Percentiles rank a stretch among this genome's conserved stretches.
Evolutionary conservation across 2,329 filamentous ascomycete genomes (phyloP).

Genomic region (Aspergillus ustus): DNA sequence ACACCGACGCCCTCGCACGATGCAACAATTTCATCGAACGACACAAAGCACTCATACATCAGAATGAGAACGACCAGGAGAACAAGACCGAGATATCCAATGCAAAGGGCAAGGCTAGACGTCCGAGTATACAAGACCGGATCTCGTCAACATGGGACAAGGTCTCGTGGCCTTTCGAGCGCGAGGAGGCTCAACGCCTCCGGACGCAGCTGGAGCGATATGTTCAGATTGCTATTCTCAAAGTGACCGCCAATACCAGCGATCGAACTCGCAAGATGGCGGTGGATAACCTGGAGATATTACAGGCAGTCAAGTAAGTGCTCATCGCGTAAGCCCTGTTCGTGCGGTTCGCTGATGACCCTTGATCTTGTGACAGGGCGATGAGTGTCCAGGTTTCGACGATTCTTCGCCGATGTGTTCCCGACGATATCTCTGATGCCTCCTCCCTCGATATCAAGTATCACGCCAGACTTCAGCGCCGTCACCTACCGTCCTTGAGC

Average conservation of each 20-base stretch:
- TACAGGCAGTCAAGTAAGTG: slow-evolving; percentile 18
- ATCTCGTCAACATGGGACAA: slow-evolving; percentile 12
- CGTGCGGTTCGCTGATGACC: background rate
- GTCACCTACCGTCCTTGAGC: slow-evolving; percentile 4
- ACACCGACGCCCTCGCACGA: slow-evolving; percentile 9
- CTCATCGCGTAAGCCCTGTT: too few species aligned
- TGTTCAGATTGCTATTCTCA: slow-evolving; percentile 19
- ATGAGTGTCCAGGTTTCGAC: slow-evolving; percentile 20
- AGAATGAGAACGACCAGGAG: background rate
- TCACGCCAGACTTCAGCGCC: slow-evolving; percentile 5
- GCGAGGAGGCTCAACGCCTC: slow-evolving; percentile 18
- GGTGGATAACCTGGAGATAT: slow-evolving; percentile 16
- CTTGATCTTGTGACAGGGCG: slow-evolving; percentile 1
- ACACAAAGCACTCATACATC: background rate
- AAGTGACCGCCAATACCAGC: slow-evolving; percentile 10
- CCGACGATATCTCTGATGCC: background rate
- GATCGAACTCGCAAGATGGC: slow-evolving; percentile 9
- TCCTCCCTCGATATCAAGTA: slow-evolving; percentile 13
- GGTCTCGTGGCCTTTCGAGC: slow-evolving; percentile 18
- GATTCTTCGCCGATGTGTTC: slow-evolving; percentile 16
- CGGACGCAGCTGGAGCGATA: slow-evolving; percentile 16
- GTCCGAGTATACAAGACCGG: slow-evolving; percentile 3
- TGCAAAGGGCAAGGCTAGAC: background rate
- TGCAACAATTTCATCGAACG: slow-evolving; percentile 14
- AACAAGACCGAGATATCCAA: background rate